phyloP scores from a whole-genome alignment of 2,329 filamentous ascomycete genomes.

The Diaporthe capsici region DNA sequence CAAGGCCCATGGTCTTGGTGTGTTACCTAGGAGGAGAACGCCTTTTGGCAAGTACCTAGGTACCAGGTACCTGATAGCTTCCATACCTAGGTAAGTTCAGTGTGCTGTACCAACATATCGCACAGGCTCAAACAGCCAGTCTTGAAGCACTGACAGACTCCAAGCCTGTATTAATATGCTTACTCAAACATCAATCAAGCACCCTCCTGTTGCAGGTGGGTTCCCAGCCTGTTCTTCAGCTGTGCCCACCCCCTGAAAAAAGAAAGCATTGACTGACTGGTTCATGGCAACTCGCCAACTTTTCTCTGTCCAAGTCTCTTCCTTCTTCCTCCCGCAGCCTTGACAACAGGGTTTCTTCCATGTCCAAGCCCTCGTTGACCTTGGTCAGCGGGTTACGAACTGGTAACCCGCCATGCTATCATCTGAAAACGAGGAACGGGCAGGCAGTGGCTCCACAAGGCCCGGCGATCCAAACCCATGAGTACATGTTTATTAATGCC shows the following conservation, averaged over 20 bases:
- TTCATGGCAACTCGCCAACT: background rate
- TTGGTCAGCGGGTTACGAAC: too few relatives aligned
- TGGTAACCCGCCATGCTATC: background rate
- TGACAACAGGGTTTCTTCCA: background rate
- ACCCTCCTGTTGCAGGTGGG: background rate
- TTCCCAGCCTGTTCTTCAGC: background rate
- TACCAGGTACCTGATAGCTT: background rate
- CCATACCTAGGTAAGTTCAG: background rate
- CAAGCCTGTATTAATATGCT: background rate
- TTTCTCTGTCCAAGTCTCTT: background rate
- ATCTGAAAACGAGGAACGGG: too few relatives aligned
- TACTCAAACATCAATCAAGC: background rate
- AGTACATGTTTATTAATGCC: background rate
- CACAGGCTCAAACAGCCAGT: background rate
- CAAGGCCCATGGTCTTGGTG: background rate
- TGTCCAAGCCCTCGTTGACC: background rate
- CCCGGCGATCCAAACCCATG: background rate
- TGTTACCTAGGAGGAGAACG: background rate
- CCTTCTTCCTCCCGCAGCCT: background rate
- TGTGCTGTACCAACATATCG: background rate
- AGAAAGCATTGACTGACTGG: background rate
- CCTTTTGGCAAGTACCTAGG: background rate
- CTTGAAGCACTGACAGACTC: background rate
- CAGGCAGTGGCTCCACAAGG: background rate
- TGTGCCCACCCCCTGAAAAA: background rate